These are phyloP conservation scores for Colletotrichum destructivum DNA, from an alignment of 2,329 filamentous ascomycete genomes.

Conservation along the genomic window DNA sequence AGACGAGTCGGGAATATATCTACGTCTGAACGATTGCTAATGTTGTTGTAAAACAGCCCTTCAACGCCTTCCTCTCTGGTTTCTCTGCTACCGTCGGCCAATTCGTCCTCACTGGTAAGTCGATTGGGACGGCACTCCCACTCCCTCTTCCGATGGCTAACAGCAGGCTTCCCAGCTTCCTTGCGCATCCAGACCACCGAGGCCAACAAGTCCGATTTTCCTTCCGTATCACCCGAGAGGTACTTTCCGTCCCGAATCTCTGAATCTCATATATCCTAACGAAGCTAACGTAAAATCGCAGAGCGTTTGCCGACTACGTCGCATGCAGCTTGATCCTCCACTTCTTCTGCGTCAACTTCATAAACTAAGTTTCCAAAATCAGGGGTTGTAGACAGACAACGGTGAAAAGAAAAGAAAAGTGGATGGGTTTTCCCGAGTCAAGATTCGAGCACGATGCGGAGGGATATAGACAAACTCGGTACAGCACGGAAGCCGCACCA, in stretches of 20 bases:
- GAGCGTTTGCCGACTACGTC: constrained; percentile 96
- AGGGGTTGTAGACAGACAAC: background rate
- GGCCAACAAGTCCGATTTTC: constrained; percentile 85
- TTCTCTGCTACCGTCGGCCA: constrained; percentile 96
- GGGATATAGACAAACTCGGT: constrained; percentile 16
- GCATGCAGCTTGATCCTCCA: constrained; percentile 96
- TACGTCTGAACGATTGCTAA: constrained; percentile 45
- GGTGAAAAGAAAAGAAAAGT: background rate
- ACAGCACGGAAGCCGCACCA: background rate
- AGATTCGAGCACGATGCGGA: background rate
- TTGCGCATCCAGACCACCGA: constrained; percentile 93
- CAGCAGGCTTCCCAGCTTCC: constrained; percentile 63
- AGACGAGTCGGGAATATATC: constrained; percentile 3
- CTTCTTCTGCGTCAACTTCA: constrained; percentile 99
- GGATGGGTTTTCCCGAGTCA: background rate
- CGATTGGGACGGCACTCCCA: constrained; percentile 40
- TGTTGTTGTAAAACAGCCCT: constrained; percentile 75
- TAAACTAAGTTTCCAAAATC: constrained; percentile 77
- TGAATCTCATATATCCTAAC: background rate
- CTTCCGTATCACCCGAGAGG: constrained; percentile 84
- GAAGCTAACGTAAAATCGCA: constrained; percentile 54
- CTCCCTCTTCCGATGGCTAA: constrained; percentile 4
- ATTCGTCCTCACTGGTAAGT: constrained; percentile 91
- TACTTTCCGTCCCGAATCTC: constrained; percentile 55
- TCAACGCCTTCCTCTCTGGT: constrained; percentile 97